Evolutionary conservation across 352 stramenopile genomes (phyloP), one percentile per base, ranked within the genome.

Genomic region (Phytophthora meadii): DNA sequence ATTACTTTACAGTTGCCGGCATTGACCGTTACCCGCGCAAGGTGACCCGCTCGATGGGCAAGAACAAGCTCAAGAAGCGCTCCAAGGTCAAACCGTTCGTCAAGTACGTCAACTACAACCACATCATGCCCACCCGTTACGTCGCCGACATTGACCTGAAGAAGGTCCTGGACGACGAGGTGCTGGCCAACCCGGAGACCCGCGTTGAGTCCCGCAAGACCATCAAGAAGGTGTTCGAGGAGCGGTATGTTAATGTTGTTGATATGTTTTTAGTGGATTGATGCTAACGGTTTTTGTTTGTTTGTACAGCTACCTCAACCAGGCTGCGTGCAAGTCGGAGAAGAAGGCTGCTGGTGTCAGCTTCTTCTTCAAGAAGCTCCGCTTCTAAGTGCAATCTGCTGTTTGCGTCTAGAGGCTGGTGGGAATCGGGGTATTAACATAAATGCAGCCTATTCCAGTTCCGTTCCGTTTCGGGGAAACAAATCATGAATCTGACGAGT

Each of bases 301-400:
- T 27, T 32, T 58, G 22, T 54, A 52, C 61, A 87, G 77, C 54
- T 93, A 90, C 81, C 78, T 98, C 57, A 98, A 98, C 81, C 96
- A 99, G 82, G 96, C 90, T 58, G 81, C 91, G 56, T 94, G 90
- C 74, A 99, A 98, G 77, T 98, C 91, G 72, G 95, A 98, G 81
- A 98, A 99, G 94, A 99, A 99, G 90, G 96, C 97, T 74, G 88
- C 92, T 65, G 97, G 97, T 75, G 97, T 97, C 64, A 96, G 82
- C 83, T 99, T 99, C 87, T 99, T 99, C 84, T 99, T 99, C 95
- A 97, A 99, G 81, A 99, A 99, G 87, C 95, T 99, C 76, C 88
- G 94, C 80, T 99, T 99, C 89, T 99, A 99, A 98, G 82, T 80
- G 75, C 72, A 76, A 58, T 41, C 57, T 65, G 34, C 46, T 77